Conservation (phyloP, 345 rosid species). For the Acer negundo region DNA sequence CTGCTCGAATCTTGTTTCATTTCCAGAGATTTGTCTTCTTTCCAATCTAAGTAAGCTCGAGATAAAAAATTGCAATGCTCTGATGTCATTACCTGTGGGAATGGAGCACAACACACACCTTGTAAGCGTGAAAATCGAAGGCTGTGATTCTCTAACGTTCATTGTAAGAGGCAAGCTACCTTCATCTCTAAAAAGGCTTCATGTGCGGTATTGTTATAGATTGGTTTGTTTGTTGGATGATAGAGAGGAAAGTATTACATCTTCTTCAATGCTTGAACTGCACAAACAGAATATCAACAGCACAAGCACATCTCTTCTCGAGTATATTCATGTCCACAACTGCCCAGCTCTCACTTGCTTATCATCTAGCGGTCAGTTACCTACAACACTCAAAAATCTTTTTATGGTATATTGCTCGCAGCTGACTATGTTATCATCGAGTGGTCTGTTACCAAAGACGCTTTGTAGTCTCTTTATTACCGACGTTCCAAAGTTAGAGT, state of each 20-base stretch:
- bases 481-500: background rate
- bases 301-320: conserved; percentile 3
- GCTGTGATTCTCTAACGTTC: background rate
- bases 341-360: conserved; percentile 20
- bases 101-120: background rate
- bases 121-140: background rate
- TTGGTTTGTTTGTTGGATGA: conserved; percentile 11
- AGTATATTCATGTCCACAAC: background rate
- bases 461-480: too few species aligned
- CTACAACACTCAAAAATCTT: background rate
- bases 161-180: background rate
- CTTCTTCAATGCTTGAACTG: too few species aligned
- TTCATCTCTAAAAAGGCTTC: background rate
- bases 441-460: too few species aligned
- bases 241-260: background rate
- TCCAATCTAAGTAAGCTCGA: background rate
- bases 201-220: conserved; percentile 9
- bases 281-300: too few species aligned
- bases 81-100: background rate
- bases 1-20: too few species aligned
- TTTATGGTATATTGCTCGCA: too few species aligned
- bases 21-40: background rate
- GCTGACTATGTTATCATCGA: too few species aligned
- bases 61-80: background rate
- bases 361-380: background rate